Evolutionary conservation across 2,329 filamentous ascomycete genomes (phyloP), one percentile per base, ranked within the genome.

Genomic region (Colletotrichum somersetense): DNA sequence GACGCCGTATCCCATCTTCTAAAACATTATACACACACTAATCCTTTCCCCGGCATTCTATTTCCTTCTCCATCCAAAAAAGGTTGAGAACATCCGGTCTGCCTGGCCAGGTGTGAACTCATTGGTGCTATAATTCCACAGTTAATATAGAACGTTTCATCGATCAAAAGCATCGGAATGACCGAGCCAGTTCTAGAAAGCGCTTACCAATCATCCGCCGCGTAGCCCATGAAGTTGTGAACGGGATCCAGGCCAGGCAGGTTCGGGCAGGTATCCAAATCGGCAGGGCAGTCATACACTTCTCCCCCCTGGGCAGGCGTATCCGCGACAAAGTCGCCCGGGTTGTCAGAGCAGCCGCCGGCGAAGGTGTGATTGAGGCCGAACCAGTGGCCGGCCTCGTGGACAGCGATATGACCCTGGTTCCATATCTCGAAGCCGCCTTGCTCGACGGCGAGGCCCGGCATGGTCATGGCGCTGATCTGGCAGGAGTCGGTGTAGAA

Each of bases 331-430:
- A 71, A 76, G 73, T 85, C 83, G 48, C 82, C 82, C 5, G 65
- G 57, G 16, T 72, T 50, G 10, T 77, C 74, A 0, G 62, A 75
- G 62, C 79, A 79, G 57, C 81, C 81, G 48, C 78, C 80, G 44
- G 82, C 73, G 75, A 85, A 85, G 50, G 82, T 83, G 75, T 85
- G 84, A 64, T 78, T 79, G 26, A 85, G 79, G 59, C 83, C 82
- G 63, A 85, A 77, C 83, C 83, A 85, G 76, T 85, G 84, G 5
- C 84, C 84, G 46, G 81, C 78, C 76, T 85, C 83, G 75, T 85
- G 83, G 14, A 73, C 70, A 1, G 75, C 73, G 8, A 75, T 74
- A 26, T 76, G 74, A 4, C 77, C 77, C 11, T 71, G 67, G 75
- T 79, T 74, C 71, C 69, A 72, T 4, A 18, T n/a, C 20, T 68